These are phyloP conservation scores for Nakaseomyces delphensis DNA, from an alignment of 1,139 yeast species.

Conservation along the genomic window DNA sequence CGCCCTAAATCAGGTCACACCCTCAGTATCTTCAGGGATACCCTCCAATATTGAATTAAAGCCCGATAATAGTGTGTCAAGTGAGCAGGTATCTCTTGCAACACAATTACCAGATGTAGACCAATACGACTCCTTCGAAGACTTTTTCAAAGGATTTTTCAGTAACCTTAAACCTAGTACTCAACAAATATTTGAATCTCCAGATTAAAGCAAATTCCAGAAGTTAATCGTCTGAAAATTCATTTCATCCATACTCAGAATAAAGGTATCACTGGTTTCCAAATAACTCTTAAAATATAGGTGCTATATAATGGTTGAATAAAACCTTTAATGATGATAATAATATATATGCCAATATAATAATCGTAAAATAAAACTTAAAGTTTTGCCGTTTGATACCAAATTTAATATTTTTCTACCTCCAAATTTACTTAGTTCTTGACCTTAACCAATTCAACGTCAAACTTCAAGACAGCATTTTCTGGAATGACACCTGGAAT, in stretches of 20 bases:
- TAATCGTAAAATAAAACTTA: too few relatives aligned
- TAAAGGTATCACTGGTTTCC: too few relatives aligned
- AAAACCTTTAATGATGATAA: not conserved
- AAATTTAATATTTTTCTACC: too few relatives aligned
- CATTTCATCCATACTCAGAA: too few relatives aligned
- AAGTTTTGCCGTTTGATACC: too few relatives aligned
- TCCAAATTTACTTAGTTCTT: conserved; percentile 1
- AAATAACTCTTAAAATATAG: not conserved
- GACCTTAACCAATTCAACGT: conserved; percentile 42
- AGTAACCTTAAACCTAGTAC: conserved; percentile 30
- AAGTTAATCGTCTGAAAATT: too few relatives aligned
- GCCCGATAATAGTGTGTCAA: conserved; percentile 6
- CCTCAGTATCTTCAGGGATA: conserved; percentile 9
- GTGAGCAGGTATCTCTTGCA: conserved; percentile 8
- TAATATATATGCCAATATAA: not conserved
- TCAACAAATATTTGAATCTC: conserved; percentile 20
- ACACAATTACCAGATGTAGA: conserved; percentile 35
- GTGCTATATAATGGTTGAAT: not conserved
- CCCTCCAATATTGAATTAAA: conserved; percentile 20
- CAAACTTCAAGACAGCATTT: conserved; percentile 55
- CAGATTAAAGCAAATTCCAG: not conserved
- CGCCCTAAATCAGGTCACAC: conserved; percentile 6
- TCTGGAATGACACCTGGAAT: conserved; percentile 73
- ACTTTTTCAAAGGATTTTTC: conserved; percentile 40
- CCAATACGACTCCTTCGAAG: conserved; percentile 41